phyloP scores from a whole-genome alignment of 2,329 filamentous ascomycete genomes.

The Diaporthe ampelina region DNA sequence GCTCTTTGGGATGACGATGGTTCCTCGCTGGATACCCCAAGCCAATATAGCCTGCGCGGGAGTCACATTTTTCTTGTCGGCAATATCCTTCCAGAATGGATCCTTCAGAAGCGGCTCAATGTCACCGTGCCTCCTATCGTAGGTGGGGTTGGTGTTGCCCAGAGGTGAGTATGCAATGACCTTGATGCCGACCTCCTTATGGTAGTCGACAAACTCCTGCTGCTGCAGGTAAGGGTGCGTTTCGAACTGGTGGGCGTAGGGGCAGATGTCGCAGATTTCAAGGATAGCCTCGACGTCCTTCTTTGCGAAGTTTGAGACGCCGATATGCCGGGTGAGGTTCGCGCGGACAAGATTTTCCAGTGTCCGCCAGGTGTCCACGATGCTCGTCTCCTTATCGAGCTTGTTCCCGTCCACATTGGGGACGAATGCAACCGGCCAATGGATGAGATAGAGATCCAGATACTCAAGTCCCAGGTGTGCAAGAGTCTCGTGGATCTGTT shows the following conservation, averaged over 20 bases:
- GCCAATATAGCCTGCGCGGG: constrained; percentile 60
- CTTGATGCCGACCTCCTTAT: constrained; percentile 57
- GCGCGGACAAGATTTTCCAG: constrained; percentile 68
- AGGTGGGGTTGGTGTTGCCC: constrained; percentile 66
- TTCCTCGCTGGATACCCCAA: constrained; percentile 63
- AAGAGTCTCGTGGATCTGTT: constrained; percentile 62
- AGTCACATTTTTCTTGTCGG: constrained; percentile 56
- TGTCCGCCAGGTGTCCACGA: constrained; percentile 66
- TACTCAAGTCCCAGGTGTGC: constrained; percentile 63
- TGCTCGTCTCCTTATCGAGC: constrained; percentile 48
- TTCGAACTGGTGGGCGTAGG: constrained; percentile 71
- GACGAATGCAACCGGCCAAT: constrained; percentile 62
- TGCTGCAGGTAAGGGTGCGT: constrained; percentile 67
- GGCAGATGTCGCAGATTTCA: constrained; percentile 61
- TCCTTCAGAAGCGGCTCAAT: constrained; percentile 57
- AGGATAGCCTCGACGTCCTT: constrained; percentile 55
- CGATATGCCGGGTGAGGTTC: constrained; percentile 69
- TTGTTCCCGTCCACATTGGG: constrained; percentile 46
- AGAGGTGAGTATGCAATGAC: constrained; percentile 63
- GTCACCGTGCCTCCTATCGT: constrained; percentile 50
- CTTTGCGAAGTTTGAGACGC: constrained; percentile 72
- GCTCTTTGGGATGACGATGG: constrained; percentile 65
- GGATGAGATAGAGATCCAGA: constrained; percentile 67
- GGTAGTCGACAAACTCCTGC: constrained; percentile 61
- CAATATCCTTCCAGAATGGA: constrained; percentile 55